Percentiles rank a stretch among this genome's conserved stretches.
Conservation (phyloP, 2,329 filamentous ascomycete species). For the Beauveria medogensis region DNA sequence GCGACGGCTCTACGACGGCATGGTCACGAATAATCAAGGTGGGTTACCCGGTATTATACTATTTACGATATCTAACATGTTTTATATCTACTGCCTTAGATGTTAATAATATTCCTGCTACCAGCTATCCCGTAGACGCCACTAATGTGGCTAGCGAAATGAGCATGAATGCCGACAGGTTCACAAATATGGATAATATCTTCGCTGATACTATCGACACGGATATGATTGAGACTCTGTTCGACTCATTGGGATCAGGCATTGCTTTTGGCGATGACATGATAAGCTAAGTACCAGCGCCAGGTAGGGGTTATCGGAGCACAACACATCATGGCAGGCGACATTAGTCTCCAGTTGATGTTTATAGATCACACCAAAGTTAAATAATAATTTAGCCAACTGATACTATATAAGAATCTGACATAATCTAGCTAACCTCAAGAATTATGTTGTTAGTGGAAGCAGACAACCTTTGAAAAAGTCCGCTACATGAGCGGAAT, state of each 20-base stretch:
- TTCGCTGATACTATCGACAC: neutral
- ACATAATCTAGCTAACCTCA: neutral
- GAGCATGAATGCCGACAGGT: neutral
- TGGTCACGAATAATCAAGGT: neutral
- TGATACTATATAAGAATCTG: neutral
- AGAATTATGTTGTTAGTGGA: neutral
- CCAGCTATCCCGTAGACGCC: neutral
- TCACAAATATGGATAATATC: neutral
- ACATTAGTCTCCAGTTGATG: neutral
- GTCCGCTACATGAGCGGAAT: neutral
- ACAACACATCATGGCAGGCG: neutral
- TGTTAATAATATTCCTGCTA: neutral
- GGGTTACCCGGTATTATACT: neutral
- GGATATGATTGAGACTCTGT: neutral
- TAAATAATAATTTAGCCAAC: neutral
- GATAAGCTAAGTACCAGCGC: neutral
- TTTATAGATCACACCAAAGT: neutral
- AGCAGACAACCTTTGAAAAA: neutral
- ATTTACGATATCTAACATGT: neutral
- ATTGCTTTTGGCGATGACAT: neutral
- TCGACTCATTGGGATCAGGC: neutral
- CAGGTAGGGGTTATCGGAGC: neutral
- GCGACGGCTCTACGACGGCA: neutral
- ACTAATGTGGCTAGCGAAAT: neutral
- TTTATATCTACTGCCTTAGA: neutral